phyloP scores from a whole-genome alignment of 177 flowering plant species.

The Vitis hybrid region DNA sequence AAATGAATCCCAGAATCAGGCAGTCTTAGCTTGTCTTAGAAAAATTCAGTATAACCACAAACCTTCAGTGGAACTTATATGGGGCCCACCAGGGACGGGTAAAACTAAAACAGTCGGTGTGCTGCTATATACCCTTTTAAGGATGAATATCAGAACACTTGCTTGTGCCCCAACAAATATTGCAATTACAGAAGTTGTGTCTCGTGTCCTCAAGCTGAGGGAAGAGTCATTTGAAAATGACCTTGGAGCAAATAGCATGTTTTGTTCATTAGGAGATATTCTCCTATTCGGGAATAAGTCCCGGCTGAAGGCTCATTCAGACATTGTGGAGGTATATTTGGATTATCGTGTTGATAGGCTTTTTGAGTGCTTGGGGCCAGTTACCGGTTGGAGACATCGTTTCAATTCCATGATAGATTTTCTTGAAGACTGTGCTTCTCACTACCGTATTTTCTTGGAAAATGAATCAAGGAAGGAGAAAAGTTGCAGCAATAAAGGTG shows the following conservation, averaged over 20 bases:
- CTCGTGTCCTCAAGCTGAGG: conserved; percentile 38
- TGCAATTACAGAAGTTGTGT: conserved; percentile 52
- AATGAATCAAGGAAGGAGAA: conserved; percentile 24
- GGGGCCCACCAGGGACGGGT: conserved; percentile 91
- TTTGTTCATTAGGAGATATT: conserved; percentile 42
- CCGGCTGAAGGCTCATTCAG: conserved; percentile 26
- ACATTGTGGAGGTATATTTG: conserved; percentile 42
- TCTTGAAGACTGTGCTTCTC: conserved; percentile 40
- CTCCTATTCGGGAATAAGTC: conserved; percentile 50
- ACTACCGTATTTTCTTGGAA: conserved; percentile 32
- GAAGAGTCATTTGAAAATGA: conserved; percentile 19
- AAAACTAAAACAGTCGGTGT: conserved; percentile 59
- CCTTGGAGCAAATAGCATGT: neutral
- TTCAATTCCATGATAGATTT: conserved; percentile 38
- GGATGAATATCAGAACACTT: conserved; percentile 43
- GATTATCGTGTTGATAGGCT: conserved; percentile 51
- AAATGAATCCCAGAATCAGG: conserved; percentile 39
- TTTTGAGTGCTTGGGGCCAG: conserved; percentile 29
- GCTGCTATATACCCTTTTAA: conserved; percentile 43
- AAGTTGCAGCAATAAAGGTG: neutral
- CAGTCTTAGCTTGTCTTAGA: conserved; percentile 28
- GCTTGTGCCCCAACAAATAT: conserved; percentile 74
- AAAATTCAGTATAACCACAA: conserved; percentile 34
- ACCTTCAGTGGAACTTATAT: conserved; percentile 48
- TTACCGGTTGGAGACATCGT: conserved; percentile 43